Evolutionary conservation across 2,329 filamentous ascomycete species (phyloP), one percentile per base, ranked within the genome.

Genomic region (Colletotrichum gloeosporioides): DNA sequence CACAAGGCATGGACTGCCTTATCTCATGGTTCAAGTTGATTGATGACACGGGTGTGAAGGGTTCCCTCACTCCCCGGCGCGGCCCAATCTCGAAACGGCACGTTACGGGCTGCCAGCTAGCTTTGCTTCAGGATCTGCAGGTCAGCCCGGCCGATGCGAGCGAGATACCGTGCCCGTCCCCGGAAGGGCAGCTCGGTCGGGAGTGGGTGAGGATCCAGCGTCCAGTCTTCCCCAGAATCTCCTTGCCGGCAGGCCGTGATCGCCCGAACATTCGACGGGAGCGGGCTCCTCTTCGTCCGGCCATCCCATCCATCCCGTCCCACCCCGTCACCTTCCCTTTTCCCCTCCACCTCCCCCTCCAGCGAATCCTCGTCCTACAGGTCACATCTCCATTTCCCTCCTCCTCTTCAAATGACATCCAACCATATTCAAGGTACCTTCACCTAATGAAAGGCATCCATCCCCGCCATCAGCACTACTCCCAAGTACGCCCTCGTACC

Each of bases 111-210:
- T 32, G 22, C 2, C 13, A n/a, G 44, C 44, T 53, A 53, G 44
- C 44, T 53, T 53, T 75, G 53, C 73, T 71, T 63, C 73, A 55
- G 73, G 62, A 72, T 66, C 68, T 67, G 69, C 55, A 72, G 64
- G 53, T 67, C 39, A 75, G 53, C 73, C 73, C 61, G 39, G 59
- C 49, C 67, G 66, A 59, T 32, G n/a, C 25, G 32, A 15, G 44
- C 22, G n/a, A 18, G n/a, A 71, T 31, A 32, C 62, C 61, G 62
- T 62, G 73, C 73, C 73, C 29, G 32, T n/a, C 59, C 22, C 49
- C 72, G 59, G 68, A 25, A 59, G 59, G 39, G 29, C 29, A 34
- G 22, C 4, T 61, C 29, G 36, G 39, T 69, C 71, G 66, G 29
- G 64, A 44, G 44, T 55, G 36, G 6, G 39, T 15, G 61, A 61